phyloP scores from a whole-genome alignment of 352 stramenopile genomes.

The Pythium vanterpoolii region DNA sequence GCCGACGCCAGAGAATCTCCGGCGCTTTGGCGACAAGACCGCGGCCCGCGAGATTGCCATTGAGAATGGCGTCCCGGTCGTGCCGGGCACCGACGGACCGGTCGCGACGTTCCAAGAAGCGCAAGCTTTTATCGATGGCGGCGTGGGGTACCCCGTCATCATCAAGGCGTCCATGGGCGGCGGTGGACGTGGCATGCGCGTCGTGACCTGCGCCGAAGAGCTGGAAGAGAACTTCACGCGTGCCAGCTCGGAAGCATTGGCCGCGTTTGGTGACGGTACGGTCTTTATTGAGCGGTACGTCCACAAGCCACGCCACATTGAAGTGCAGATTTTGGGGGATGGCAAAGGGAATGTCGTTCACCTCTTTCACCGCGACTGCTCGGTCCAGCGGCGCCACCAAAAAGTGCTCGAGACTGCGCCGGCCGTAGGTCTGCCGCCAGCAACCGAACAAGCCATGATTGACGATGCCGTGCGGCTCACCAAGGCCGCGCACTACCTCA shows the following conservation, averaged over 20 bases:
- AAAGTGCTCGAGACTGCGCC: conserved; percentile 97
- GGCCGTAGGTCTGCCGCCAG: conserved; percentile 75
- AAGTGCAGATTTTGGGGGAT: conserved; percentile 97
- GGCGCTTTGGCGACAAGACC: conserved; percentile 89
- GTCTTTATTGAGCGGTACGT: conserved; percentile 98
- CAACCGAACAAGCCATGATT: conserved; percentile 91
- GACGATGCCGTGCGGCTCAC: conserved; percentile 91
- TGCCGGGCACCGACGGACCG: conserved; percentile 88
- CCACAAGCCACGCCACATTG: conserved; percentile 94
- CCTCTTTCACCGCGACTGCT: conserved; percentile 97
- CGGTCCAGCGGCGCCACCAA: conserved; percentile 97
- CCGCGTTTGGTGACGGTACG: conserved; percentile 92
- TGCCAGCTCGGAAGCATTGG: conserved; percentile 83
- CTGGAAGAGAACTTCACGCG: conserved; percentile 87
- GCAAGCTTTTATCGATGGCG: conserved; percentile 86
- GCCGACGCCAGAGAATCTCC: conserved; percentile 92
- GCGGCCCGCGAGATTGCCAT: conserved; percentile 87
- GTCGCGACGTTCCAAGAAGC: conserved; percentile 89
- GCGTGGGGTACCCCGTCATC: conserved; percentile 94
- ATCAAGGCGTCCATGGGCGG: conserved; percentile 98
- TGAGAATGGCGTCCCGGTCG: conserved; percentile 84
- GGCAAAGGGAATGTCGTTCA: conserved; percentile 93
- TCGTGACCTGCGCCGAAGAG: conserved; percentile 84
- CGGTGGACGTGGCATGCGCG: conserved; percentile 96
- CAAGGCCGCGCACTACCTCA: conserved; percentile 91